Evolutionary conservation across 805 yeast species (phyloP), one percentile per base, ranked within the genome.

Genomic region (Ogataea wickerhamii): DNA sequence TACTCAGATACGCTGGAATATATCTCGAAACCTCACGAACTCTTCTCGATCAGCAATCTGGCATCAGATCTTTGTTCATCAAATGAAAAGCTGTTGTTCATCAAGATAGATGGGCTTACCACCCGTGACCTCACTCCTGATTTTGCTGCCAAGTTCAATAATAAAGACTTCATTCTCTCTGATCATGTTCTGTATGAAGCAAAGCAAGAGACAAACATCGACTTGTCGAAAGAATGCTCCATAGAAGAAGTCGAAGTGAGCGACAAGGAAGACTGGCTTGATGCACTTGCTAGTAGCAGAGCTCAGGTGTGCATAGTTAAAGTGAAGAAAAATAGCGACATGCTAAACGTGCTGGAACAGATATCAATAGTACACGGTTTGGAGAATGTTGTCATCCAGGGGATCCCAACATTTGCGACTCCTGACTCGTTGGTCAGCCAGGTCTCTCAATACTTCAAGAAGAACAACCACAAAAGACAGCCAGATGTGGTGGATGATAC

Each of bases 311-410:
- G 31, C 21, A 28, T 37, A 16, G 41, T 40, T 27, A 30, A 24
- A 23, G 25, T 41, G 19, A 18, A 33, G 21, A 30, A 30, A 23
- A 42, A 43, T 12, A 41, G 34, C 11, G 25, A 39, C 14, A 37
- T 55, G 14, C 37, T 45, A 11, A 43, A 44, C 8, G 31, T 23
- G 10, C 34, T 51, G 8, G 38, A 45, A n/a, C 33, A 44, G 34
- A 25, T 49, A 12, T 36, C 44, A 8, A 34, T 43, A 19, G 41
- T 47, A 6, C 33, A 32, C 26, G 17, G 40, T 4, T 19, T 43
- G 10, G 39, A 43, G 14, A 45, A 49, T 26, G 23, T 60, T 6
- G 50, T 61, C 20, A 44, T 63, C 28, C 67, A 63, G 47, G 67
- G 67, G 14, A 32, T 61, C 18, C 68, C 68, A 24, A 26, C 44